Percentiles rank a stretch among this genome's conserved stretches.
Evolutionary conservation across 352 stramenopile genomes (phyloP).

Genomic region (Phytophthora foliorum): DNA sequence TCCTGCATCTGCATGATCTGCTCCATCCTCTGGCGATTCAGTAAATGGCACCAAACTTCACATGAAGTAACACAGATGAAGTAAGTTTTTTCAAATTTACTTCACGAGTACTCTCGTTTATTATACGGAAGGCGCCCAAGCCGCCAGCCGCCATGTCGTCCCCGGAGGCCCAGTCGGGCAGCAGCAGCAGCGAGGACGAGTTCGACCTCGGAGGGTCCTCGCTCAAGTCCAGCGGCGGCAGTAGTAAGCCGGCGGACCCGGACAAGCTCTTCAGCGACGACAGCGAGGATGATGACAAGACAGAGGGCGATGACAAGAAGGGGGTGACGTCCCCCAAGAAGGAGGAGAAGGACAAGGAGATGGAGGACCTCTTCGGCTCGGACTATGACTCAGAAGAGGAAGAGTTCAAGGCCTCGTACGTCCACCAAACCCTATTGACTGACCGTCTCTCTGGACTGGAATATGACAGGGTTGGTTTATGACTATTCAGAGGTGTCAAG

Average conservation of each 20-base stretch:
- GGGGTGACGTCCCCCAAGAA: constrained; percentile 34
- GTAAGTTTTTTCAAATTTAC: too few species aligned
- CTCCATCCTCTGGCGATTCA: too few species aligned
- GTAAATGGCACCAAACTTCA: too few species aligned
- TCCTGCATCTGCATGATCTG: constrained; percentile 93
- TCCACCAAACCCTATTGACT: not conserved
- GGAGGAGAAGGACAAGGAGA: constrained; percentile 84
- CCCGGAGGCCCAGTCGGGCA: constrained; percentile 63
- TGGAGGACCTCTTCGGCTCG: constrained; percentile 91
- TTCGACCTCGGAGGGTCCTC: constrained; percentile 66
- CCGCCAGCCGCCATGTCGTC: constrained; percentile 50
- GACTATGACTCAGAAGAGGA: constrained; percentile 92
- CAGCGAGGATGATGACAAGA: constrained; percentile 51
- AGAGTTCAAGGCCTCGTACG: constrained; percentile 90
- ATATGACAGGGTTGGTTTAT: constrained; percentile 22
- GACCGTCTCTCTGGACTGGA: not conserved
- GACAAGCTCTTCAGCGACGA: constrained; percentile 82
- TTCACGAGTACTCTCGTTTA: too few species aligned
- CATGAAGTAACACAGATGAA: too few species aligned
- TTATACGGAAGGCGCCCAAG: not conserved
- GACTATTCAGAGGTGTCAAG: constrained; percentile 75
- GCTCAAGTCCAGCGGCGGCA: constrained; percentile 25
- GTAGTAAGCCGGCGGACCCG: constrained; percentile 38
- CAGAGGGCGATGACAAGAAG: constrained; percentile 32
- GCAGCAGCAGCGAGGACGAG: constrained; percentile 83